These are phyloP conservation scores for Eustoma russellianum DNA, from an alignment of 257 asterid genomes.

Conservation along the genomic window DNA sequence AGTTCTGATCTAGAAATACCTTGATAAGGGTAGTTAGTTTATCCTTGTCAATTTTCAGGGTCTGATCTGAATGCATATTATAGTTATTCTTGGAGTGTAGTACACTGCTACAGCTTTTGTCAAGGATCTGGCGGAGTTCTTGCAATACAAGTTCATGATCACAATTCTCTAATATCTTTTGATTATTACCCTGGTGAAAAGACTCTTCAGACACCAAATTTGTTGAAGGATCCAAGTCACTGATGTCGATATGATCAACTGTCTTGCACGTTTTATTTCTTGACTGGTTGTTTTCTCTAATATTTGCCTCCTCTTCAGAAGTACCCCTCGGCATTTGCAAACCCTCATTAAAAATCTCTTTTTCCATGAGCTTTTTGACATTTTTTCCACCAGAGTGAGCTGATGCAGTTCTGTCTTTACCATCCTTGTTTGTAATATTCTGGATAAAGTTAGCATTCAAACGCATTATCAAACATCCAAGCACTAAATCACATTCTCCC, in stretches of 20 bases:
- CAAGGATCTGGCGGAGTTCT: conserved; percentile 32
- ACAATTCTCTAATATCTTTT: conserved; percentile 24
- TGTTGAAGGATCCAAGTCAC: conserved; percentile 30
- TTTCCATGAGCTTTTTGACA: conserved; percentile 92
- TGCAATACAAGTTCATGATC: conserved; percentile 49
- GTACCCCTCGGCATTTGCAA: conserved; percentile 20
- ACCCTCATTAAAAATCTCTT: conserved; percentile 59
- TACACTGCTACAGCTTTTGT: conserved; percentile 18
- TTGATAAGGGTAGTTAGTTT: conserved; percentile 56
- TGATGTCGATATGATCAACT: conserved; percentile 31
- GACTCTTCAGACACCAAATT: conserved; percentile 20
- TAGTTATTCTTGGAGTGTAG: conserved; percentile 21
- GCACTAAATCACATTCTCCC: not conserved
- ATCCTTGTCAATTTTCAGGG: conserved; percentile 33
- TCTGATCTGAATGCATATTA: conserved; percentile 27
- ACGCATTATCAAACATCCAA: not conserved
- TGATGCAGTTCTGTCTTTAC: conserved; percentile 25
- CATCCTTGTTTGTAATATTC: conserved; percentile 30
- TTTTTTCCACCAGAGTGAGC: conserved; percentile 43
- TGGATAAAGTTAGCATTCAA: not conserved
- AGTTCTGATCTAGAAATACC: conserved; percentile 45
- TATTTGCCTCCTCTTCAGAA: conserved; percentile 24
- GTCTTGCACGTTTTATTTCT: conserved; percentile 25
- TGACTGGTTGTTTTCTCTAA: conserved; percentile 31
- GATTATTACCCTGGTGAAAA: conserved; percentile 15